Conservation (phyloP, 1,139 yeast genomes). For the Saccharomyces hybrid region DNA sequence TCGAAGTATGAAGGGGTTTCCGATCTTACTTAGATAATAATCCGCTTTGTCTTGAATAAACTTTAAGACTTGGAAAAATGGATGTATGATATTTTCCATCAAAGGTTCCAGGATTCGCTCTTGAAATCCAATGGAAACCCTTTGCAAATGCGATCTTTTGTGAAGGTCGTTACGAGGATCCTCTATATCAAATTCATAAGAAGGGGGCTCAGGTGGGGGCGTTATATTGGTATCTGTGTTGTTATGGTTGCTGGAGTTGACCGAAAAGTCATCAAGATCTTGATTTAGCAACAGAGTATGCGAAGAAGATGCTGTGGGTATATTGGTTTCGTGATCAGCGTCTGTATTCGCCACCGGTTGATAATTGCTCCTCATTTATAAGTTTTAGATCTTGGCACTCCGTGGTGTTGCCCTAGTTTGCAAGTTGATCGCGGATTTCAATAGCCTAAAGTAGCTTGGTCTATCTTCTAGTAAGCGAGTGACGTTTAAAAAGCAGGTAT, state of each 20-base stretch:
- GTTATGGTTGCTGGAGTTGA: background rate
- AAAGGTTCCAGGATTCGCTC: constrained; percentile 20
- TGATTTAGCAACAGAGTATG: background rate
- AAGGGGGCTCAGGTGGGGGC: constrained; percentile 8
- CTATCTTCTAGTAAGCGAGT: background rate
- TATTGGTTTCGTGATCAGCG: background rate
- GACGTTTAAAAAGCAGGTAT: background rate
- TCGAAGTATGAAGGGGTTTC: constrained; percentile 80
- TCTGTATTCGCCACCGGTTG: background rate
- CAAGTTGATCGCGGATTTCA: background rate
- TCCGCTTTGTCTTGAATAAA: constrained; percentile 44
- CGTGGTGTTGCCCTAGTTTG: background rate
- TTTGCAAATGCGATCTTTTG: constrained; percentile 5
- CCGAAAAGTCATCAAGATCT: background rate
- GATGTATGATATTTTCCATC: constrained; percentile 20
- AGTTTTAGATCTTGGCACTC: background rate
- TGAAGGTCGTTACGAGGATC: constrained; percentile 3
- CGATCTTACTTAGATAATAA: constrained; percentile 50
- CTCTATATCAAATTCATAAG: constrained; percentile 7
- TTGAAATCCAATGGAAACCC: constrained; percentile 11
- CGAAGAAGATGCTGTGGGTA: background rate
- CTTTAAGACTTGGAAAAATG: constrained; percentile 23
- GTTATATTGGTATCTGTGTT: background rate
- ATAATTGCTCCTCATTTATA: background rate
- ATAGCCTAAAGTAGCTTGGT: background rate